phyloP scores from a whole-genome alignment of 352 stramenopile genomes.

The Nothophytophthora sp. region DNA sequence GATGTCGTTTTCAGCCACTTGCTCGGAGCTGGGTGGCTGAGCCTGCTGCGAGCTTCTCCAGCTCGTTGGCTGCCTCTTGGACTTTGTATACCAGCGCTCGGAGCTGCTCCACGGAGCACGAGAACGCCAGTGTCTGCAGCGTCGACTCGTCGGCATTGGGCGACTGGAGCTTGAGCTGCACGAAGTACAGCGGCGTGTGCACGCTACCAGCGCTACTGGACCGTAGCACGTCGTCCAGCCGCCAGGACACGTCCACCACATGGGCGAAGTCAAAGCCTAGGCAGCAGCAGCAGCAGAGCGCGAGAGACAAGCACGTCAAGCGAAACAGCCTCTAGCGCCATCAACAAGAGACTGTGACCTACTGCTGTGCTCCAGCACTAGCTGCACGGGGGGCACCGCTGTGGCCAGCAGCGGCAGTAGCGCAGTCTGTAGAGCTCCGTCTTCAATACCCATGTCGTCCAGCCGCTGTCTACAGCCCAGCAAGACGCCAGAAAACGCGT shows the following conservation, averaged over 20 bases:
- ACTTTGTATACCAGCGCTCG: constrained; percentile 71
- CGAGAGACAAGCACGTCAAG: not conserved
- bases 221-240: constrained; percentile 68
- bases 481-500: too few relatives aligned
- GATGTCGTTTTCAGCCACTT: constrained; percentile 1
- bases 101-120: constrained; percentile 71
- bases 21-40: constrained; percentile 13
- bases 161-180: constrained; percentile 63
- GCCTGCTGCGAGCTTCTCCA: constrained; percentile 53
- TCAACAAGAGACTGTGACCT: not conserved
- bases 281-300: not conserved
- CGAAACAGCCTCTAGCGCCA: too few relatives aligned
- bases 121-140: constrained; percentile 47
- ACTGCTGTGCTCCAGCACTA: constrained; percentile 40
- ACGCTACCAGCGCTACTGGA: constrained; percentile 58
- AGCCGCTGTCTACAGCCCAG: constrained; percentile 30
- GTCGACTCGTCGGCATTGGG: constrained; percentile 20
- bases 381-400: constrained; percentile 19
- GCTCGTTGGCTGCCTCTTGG: constrained; percentile 58
- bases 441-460: constrained; percentile 31
- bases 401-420: constrained; percentile 20
- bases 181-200: constrained; percentile 60
- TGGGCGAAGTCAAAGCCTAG: constrained; percentile 76
- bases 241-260: constrained; percentile 71
- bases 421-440: constrained; percentile 22